Evolutionary conservation across 768 basidiomycete species (phyloP).

Genomic region (Vararia minispora): DNA sequence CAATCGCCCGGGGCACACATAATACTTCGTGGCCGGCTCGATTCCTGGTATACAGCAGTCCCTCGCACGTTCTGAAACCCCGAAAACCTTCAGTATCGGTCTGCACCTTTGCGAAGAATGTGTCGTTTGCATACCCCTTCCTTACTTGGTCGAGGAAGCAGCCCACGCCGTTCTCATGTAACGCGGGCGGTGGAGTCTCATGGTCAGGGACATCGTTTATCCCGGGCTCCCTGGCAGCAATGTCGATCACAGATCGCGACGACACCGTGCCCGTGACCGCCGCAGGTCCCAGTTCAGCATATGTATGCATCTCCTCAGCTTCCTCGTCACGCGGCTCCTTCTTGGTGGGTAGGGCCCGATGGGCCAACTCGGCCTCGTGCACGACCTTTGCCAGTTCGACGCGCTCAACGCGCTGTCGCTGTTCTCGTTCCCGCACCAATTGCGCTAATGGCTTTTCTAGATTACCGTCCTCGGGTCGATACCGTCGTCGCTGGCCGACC

Average conservation of each 20-base stretch:
- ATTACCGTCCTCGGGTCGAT: too few relatives aligned
- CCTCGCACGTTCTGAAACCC: conserved; percentile 3
- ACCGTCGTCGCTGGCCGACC: background rate
- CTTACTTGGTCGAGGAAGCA: conserved; percentile 4
- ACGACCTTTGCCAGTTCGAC: too few relatives aligned
- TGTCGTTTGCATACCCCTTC: conserved; percentile 7
- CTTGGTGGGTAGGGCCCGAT: too few relatives aligned
- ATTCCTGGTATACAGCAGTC: conserved; percentile 3
- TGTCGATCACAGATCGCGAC: background rate
- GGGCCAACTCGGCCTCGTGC: too few relatives aligned
- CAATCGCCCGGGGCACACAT: conserved; percentile 15
- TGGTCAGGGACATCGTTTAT: background rate
- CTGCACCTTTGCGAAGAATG: conserved; percentile 9
- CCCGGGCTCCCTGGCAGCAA: background rate
- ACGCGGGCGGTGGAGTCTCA: too few relatives aligned
- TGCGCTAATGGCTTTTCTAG: too few relatives aligned
- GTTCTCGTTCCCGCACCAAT: background rate
- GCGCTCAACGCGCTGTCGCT: too few relatives aligned
- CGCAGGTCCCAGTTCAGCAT: too few relatives aligned
- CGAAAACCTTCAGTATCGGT: background rate
- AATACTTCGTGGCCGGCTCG: conserved; percentile 3
- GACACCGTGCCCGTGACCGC: too few relatives aligned
- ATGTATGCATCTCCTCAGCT: background rate
- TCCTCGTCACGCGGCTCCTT: background rate
- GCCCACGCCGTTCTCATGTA: too few relatives aligned